These are phyloP conservation scores for Arthrinium puccinioides DNA, from an alignment of 2,329 filamentous ascomycete species.

Conservation along the genomic window DNA sequence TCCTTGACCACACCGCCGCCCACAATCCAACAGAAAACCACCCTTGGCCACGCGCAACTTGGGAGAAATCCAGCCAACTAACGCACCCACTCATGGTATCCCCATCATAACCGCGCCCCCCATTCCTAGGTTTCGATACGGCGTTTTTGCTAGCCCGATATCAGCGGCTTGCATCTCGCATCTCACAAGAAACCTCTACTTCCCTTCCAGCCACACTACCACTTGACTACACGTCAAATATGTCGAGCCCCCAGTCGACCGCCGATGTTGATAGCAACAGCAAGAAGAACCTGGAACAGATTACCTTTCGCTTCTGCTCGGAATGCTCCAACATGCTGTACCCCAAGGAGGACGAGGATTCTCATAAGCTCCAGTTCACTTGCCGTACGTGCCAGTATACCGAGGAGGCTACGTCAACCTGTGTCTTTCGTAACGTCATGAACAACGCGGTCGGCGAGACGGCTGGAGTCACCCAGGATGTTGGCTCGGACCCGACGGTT, in stretches of 20 bases:
- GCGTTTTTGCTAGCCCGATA: no score
- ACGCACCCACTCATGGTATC: no score
- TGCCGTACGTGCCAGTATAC: slow-evolving; percentile 94
- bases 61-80: no score
- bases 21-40: no score
- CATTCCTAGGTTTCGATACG: no score
- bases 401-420: slow-evolving; percentile 78
- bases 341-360: slow-evolving; percentile 84
- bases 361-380: slow-evolving; percentile 83
- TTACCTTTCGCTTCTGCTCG: slow-evolving; percentile 95
- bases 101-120: no score
- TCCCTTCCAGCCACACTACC: slow-evolving; percentile 2
- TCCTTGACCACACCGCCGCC: no score
- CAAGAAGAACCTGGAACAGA: slow-evolving; percentile 62
- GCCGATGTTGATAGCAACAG: slow-evolving; percentile 29
- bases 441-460: slow-evolving; percentile 90
- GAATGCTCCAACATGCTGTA: slow-evolving; percentile 99
- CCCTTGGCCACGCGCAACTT: no score
- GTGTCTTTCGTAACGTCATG: slow-evolving; percentile 92
- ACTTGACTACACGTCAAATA: slow-evolving; percentile 25
- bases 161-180: no score
- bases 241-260: slow-evolving; percentile 52
- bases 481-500: slow-evolving; percentile 97
- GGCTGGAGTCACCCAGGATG: slow-evolving; percentile 94
- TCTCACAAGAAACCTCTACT: slow-evolving; percentile 5